Conservation (phyloP, 495 filamentous ascomycete genomes). For the Penicillium daleae region DNA sequence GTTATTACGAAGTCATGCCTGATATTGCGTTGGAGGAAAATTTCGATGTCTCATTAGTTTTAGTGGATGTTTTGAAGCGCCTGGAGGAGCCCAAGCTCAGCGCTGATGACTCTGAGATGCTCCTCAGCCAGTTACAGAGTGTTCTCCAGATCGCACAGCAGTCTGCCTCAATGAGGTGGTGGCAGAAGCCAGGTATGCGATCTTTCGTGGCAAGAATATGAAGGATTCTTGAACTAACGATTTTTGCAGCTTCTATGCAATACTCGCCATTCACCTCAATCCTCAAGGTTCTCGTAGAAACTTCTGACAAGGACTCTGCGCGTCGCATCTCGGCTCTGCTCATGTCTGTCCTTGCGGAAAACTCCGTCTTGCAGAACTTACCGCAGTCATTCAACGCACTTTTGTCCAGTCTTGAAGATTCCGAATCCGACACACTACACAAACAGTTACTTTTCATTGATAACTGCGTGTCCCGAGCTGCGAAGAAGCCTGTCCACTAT, state of each 20-base stretch:
- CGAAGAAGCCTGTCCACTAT: constrained; percentile 76
- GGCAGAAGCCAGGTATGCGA: constrained; percentile 59
- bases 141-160: constrained; percentile 74
- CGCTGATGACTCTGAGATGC: constrained; percentile 52
- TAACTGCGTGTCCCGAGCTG: constrained; percentile 72
- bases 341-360: constrained; percentile 39
- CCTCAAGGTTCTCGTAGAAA: constrained; percentile 44
- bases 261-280: constrained; percentile 53
- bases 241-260: constrained; percentile 42
- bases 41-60: constrained; percentile 78
- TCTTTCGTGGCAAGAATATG: not conserved
- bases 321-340: constrained; percentile 40
- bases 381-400: constrained; percentile 41
- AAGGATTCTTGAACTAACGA: not conserved
- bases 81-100: constrained; percentile 45
- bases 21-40: constrained; percentile 78
- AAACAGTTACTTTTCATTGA: constrained; percentile 68
- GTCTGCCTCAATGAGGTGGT: constrained; percentile 85
- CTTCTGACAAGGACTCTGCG: constrained; percentile 40
- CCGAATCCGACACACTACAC: constrained; percentile 34
- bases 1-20: constrained; percentile 82
- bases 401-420: constrained; percentile 49
- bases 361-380: constrained; percentile 38
- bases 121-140: constrained; percentile 72
- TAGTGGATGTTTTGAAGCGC: constrained; percentile 66